Evolutionary conservation across 2,329 filamentous ascomycete genomes (phyloP).

Genomic region (Calonectria hongkongensis): DNA sequence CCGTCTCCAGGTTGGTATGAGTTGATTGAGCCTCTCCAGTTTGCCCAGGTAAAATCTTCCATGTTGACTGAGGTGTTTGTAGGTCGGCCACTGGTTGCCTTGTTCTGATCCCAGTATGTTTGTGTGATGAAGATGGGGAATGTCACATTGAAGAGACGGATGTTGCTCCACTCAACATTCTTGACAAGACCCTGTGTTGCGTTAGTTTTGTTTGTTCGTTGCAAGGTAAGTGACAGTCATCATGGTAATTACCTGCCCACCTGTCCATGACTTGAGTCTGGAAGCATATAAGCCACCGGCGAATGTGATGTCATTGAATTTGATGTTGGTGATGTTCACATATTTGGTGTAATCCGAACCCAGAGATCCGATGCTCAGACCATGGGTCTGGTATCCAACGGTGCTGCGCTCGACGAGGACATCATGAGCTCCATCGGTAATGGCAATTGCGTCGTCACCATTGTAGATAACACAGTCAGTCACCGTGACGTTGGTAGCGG

Average conservation of each 20-base stretch:
- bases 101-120: constrained; percentile 40
- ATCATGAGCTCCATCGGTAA: constrained; percentile 37
- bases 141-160: constrained; percentile 40
- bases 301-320: constrained; percentile 39
- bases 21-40: constrained; percentile 38
- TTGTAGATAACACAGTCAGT: constrained; percentile 38
- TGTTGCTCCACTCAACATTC: constrained; percentile 39
- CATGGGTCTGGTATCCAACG: constrained; percentile 38
- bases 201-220: not conserved
- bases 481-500: constrained; percentile 30
- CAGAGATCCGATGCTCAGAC: constrained; percentile 37
- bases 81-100: constrained; percentile 32
- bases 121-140: constrained; percentile 41
- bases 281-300: constrained; percentile 38
- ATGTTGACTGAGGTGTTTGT: constrained; percentile 34
- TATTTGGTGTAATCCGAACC: constrained; percentile 38
- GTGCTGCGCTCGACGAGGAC: constrained; percentile 35
- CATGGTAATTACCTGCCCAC: constrained; percentile 30
- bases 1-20: constrained; percentile 38
- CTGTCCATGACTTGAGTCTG: constrained; percentile 37
- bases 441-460: constrained; percentile 36
- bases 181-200: constrained; percentile 28
- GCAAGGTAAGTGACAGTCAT: not conserved
- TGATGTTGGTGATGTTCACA: constrained; percentile 38
- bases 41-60: constrained; percentile 38